Percentiles rank a stretch among this genome's conserved stretches.
phyloP scores from a whole-genome alignment of 768 basidiomycete species.

The Erythrobasidium yunnanense region DNA sequence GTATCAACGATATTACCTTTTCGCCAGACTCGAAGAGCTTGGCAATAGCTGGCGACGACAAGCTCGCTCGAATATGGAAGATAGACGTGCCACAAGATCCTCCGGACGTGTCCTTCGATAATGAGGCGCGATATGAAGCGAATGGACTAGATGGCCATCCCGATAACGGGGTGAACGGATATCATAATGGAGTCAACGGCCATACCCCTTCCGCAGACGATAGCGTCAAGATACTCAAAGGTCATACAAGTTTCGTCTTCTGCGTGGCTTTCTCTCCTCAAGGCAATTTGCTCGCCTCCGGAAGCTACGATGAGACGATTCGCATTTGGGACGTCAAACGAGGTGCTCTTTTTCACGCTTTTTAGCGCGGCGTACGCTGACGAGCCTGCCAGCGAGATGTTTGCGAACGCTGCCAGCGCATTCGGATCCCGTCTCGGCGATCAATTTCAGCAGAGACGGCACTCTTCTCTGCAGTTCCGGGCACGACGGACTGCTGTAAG shows the following conservation, averaged over 20 bases:
- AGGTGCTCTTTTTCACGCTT: too few species aligned
- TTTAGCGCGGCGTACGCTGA: too few species aligned
- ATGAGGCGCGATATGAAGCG: background rate
- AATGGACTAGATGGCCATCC: background rate
- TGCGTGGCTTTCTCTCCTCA: constrained; percentile 84
- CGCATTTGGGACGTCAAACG: constrained; percentile 90
- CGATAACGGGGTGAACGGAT: background rate
- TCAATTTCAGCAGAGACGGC: constrained; percentile 87
- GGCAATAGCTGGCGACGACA: constrained; percentile 4
- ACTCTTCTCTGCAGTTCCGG: constrained; percentile 87
- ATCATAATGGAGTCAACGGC: background rate
- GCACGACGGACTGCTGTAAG: constrained; percentile 94
- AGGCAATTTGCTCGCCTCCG: constrained; percentile 81
- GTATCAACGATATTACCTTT: constrained; percentile 10
- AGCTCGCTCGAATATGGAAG: constrained; percentile 3
- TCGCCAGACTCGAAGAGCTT: background rate
- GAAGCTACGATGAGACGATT: constrained; percentile 90
- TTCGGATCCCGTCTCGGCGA: constrained; percentile 90
- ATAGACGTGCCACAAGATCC: background rate
- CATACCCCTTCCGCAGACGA: background rate
- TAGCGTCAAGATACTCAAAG: constrained; percentile 46
- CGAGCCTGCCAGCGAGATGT: constrained; percentile 44
- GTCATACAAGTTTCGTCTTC: constrained; percentile 89
- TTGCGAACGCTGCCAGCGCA: constrained; percentile 84
- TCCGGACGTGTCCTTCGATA: background rate